Percentiles rank a stretch among this genome's conserved stretches.
These are phyloP conservation scores for Trametes sanguinea DNA, from an alignment of 768 basidiomycete genomes.

Conservation along the genomic window DNA sequence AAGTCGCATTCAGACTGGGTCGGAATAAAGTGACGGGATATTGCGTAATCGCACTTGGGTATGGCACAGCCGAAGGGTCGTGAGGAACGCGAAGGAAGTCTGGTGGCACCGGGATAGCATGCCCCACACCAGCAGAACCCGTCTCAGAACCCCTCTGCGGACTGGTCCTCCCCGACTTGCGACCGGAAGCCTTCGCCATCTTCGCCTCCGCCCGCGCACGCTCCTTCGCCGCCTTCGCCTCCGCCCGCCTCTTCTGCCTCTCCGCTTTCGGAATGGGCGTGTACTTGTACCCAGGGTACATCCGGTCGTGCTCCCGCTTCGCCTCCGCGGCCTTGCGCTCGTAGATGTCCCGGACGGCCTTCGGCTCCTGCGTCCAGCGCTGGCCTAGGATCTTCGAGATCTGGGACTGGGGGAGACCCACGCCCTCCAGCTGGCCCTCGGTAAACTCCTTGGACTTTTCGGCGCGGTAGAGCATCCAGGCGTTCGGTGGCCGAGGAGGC, in stretches of 20 bases:
- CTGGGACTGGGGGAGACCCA: background rate
- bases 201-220: background rate
- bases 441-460: background rate
- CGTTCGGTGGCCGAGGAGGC: slow-evolving; percentile 1
- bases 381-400: background rate
- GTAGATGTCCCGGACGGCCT: background rate
- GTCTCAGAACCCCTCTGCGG: too few relatives aligned
- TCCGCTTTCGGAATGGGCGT: background rate
- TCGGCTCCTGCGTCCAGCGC: background rate
- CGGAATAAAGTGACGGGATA: too few relatives aligned
- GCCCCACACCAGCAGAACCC: too few relatives aligned
- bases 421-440: background rate
- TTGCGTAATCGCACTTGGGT: too few relatives aligned
- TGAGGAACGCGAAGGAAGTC: too few relatives aligned
- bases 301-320: background rate
- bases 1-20: too few relatives aligned
- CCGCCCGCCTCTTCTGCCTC: background rate
- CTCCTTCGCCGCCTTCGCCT: slow-evolving; percentile 12
- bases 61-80: too few relatives aligned
- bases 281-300: background rate
- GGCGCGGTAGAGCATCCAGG: background rate
- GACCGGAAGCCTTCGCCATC: background rate
- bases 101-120: too few relatives aligned
- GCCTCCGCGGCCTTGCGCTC: background rate
- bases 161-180: too few relatives aligned